These are phyloP conservation scores for Yamadazyma sp. DNA, from an alignment of 1,139 yeast species.

Conservation along the genomic window DNA sequence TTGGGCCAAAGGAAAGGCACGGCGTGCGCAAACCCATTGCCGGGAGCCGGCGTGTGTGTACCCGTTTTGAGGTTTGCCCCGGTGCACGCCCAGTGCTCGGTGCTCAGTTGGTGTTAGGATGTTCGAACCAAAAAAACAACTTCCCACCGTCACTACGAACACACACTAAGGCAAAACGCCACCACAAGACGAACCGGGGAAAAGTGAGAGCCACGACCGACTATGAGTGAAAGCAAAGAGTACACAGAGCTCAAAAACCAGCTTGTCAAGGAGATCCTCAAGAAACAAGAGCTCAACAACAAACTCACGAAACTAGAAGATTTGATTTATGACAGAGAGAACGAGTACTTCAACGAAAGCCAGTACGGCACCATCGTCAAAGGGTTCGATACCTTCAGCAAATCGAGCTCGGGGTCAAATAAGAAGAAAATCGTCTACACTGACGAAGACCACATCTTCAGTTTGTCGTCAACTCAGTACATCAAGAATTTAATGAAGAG, in stretches of 20 bases:
- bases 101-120: conserved; percentile 1
- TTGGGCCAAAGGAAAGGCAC: background rate
- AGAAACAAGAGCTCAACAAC: conserved; percentile 65
- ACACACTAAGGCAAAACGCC: background rate
- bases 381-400: conserved; percentile 84
- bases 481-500: conserved; percentile 58
- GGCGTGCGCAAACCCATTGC: conserved; percentile 1
- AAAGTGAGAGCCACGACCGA: no score
- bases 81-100: background rate
- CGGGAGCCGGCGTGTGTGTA: conserved; percentile 1
- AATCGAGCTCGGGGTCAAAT: conserved; percentile 37
- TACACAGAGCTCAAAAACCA: conserved; percentile 70
- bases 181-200: no score
- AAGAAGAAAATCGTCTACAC: conserved; percentile 59
- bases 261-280: conserved; percentile 62
- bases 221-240: conserved; percentile 24
- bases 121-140: background rate
- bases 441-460: conserved; percentile 84
- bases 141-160: no score
- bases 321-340: conserved; percentile 77
- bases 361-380: conserved; percentile 79
- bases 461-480: conserved; percentile 74
- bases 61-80: background rate
- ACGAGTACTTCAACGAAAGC: conserved; percentile 70
- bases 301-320: conserved; percentile 69